These are phyloP conservation scores for Avena sativa DNA, from an alignment of 176 grass and related monocot species.

Conservation along the genomic window DNA sequence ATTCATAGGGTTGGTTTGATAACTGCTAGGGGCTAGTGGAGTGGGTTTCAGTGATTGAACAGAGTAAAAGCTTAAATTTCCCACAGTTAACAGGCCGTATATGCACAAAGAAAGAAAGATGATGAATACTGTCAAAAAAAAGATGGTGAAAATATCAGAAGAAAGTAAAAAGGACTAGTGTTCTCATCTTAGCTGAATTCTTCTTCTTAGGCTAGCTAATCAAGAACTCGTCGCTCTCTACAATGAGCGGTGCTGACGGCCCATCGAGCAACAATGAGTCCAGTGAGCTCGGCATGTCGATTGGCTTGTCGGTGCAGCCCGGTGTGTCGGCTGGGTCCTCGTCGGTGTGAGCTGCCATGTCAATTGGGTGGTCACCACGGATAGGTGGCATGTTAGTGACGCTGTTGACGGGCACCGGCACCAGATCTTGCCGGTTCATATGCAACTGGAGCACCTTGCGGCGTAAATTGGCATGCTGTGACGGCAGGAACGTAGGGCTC, in stretches of 20 bases:
- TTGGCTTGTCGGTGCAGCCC: neutral
- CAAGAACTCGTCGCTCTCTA: slow-evolving; percentile 50
- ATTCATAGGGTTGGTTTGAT: neutral
- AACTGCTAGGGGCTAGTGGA: neutral
- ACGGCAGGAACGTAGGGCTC: slow-evolving; percentile 71
- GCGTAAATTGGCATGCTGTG: slow-evolving; percentile 73
- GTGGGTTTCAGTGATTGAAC: neutral
- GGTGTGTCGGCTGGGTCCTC: neutral
- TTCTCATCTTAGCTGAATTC: slow-evolving; percentile 43
- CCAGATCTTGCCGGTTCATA: slow-evolving; percentile 20
- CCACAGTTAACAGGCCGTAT: neutral
- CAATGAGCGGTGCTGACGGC: slow-evolving; percentile 35
- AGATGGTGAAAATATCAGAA: neutral
- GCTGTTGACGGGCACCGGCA: neutral
- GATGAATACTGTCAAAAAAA: slow-evolving; percentile 7
- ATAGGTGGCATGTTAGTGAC: neutral
- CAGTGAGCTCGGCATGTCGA: slow-evolving; percentile 15
- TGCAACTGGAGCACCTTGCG: slow-evolving; percentile 67
- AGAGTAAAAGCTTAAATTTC: neutral
- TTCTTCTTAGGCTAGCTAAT: slow-evolving; percentile 38
- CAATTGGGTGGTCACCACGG: neutral
- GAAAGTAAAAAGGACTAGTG: neutral
- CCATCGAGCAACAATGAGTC: slow-evolving; percentile 48
- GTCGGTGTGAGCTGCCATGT: too few relatives aligned
- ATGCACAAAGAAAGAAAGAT: slow-evolving; percentile 10